Evolutionary conservation across 2,329 filamentous ascomycete species (phyloP), one percentile per base, ranked within the genome.

Genomic region (Akanthomyces dipterigenus): DNA sequence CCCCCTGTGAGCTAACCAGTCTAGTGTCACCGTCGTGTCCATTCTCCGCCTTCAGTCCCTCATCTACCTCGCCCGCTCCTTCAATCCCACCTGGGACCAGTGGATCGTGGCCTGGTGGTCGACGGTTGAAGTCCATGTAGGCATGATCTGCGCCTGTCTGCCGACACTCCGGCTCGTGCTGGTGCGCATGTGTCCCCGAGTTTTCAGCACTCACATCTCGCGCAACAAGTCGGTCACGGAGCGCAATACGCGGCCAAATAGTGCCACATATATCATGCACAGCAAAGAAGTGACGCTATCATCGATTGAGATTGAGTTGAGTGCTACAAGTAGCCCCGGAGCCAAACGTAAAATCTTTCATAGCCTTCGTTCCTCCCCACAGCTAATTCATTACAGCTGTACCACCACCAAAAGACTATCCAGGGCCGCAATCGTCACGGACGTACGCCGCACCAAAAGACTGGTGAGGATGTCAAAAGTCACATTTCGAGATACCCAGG

Each of bases 81-180:
- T 50, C 34, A 70, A 70, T 31, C 65, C 65, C 11, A 70, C 68
- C 2, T 69, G 65, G 62, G 65, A 70, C 36, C 54, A 68, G 8
- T 67, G 62, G 61, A 55, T 42, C 8, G 60, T 66, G 3, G 63
- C 64, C 8, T 65, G 64, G 43, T 70, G 68, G 69, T 69, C 68
- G 16, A 66, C 61, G 18, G 63, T 71, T 45, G 69, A 71, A 56
- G 62, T 70, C 42, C 64, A 65, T 36, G 62, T 66, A 16, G 67
- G 67, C 40, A 65, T 70, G 57, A 68, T 70, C 22, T 70, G 68
- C 51, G 63, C 64, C 38, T 70, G 66, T 59, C 63, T 70, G 50
- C 68, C 69, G 5, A 62, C 67, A 12, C 48, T 69, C 5, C 67
- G 69, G 11, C 62, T 69, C 1, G 63, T 69, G n/a, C 62, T 70